Base-by-base conservation (phyloP, 495 filamentous ascomycete genomes). In the Lineolata rhizophorae region DNA sequence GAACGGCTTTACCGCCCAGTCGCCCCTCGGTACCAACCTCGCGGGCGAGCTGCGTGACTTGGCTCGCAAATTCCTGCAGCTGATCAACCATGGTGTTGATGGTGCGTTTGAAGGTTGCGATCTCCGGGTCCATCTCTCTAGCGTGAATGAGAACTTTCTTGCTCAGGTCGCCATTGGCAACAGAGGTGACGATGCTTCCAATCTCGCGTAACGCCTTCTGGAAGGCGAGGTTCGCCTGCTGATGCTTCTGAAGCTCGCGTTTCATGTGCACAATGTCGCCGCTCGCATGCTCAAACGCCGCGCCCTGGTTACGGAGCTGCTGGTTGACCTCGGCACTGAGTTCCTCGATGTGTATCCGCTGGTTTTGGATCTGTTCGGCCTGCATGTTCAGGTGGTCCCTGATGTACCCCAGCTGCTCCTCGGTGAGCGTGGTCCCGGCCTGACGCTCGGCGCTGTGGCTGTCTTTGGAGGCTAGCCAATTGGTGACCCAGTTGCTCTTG, bases 21-120 rank as follows among this genome's bases (percentile, higher is more conserved):
- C 80, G 78, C 37, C 87, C 87, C 50, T 97, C 87, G 11, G 90
- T 97, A 45, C 87, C 87, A 56, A 95, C 90, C 51, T 95, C 87
- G 55, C 81, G 77, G 22, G 87, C 87, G 40, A 97, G 77, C 43
- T 81, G 72, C 36, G 90, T 95, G 43, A 97, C 87, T 57, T 97
- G 84, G 50, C 77, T 85, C 45, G 87, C 84, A 55, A 97, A 97
- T 32, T 87, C 77, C 51, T 94, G 84, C 34, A 97, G 64, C 56
- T 95, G 87, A 49, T 95, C 87, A 67, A 95, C 91, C 87, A 99
- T 99, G 33, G 74, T 91, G 47, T 99, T 99, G 58, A 81, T 73
- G 11, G 84, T 94, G 35, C 79, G 72, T 60, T 99, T 99, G 65
- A 99, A 99, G 3, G 76, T 85, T n/a, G 79, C 81, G 45, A 99